A percentile compares a stretch with the other conserved stretches of the same genome.
These are phyloP conservation scores for Tulasnella sp. DNA, from an alignment of 768 basidiomycete species.

Conservation along the genomic window DNA sequence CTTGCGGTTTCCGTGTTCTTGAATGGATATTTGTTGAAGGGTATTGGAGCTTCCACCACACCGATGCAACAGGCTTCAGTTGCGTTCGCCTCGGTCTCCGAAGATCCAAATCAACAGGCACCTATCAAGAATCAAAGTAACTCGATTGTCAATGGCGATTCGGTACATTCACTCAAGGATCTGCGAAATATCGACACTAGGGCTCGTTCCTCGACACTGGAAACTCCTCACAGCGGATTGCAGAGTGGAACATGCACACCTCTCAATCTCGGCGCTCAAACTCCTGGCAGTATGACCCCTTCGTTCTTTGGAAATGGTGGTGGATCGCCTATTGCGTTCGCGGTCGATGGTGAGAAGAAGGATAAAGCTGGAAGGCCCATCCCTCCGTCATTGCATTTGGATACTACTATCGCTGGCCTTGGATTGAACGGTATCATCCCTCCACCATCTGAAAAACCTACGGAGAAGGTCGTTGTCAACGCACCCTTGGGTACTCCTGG, in stretches of 20 bases:
- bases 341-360: too few species aligned
- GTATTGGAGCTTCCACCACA: conserved; percentile 28
- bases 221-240: background rate
- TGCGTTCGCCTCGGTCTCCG: conserved; percentile 6
- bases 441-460: background rate
- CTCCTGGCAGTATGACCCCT: conserved; percentile 18
- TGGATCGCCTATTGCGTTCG: background rate
- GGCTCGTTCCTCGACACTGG: background rate
- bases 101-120: background rate
- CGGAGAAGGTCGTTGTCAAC: background rate
- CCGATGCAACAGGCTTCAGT: conserved; percentile 6
- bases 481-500: conserved; percentile 7
- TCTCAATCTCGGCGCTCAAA: conserved; percentile 15
- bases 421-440: background rate
- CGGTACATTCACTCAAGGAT: background rate
- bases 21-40: conserved; percentile 85
- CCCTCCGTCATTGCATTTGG: background rate
- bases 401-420: background rate
- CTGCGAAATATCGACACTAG: background rate
- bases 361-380: background rate
- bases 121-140: background rate
- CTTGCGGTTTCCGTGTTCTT: conserved; percentile 76
- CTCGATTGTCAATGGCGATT: background rate
- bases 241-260: conserved; percentile 14
- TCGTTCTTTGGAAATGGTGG: background rate